Base-by-base conservation (phyloP, 257 asterid species). In the Haberlea rhodopensis region DNA sequence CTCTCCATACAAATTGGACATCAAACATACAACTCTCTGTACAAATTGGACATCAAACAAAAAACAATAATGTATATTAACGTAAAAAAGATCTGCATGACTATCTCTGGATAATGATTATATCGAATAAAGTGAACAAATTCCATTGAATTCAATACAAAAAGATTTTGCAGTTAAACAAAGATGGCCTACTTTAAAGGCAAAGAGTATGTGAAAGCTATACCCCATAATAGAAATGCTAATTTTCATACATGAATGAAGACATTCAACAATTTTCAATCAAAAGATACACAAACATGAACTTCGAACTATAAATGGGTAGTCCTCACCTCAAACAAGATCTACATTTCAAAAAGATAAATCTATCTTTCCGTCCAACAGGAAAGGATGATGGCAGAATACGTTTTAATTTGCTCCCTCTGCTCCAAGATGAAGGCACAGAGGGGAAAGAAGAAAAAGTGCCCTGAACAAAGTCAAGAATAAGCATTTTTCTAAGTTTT, bases 241-340 rank as follows among this genome's bases (percentile, higher is more conserved):
- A 32, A 60, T 27, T 26, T 58, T 43, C 48, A 69, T 4, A 34
- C 9, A 45, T 32, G 61, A 65, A 56, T 21, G 32, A 45, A 5
- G n/a, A 65, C 26, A 63, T 1, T n/a, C n/a, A n/a, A n/a, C n/a
- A n/a, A 25, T 19, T 45, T 51, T 53, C 60, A 5, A 15, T 43
- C 0, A 34, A 37, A 58, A 53, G 28, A 25, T 37, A 31, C 61
- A 51, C 25, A 15, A 60, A 18, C 53, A 57, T 45, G 32, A 61
- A 57, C 28, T 64, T 32, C 19, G 45, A 57, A 25, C 62, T 49
- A 28, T 53, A 37, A 60, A 32, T 13, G 40, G 28, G 32, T 72
- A 71, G 13, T 48, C 40, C 81, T 77, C 66, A 82, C 88, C 88
- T 77, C 25, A 71, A 75, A 72, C 71, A 62, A 4, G 79, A 76